Conservation (phyloP, 768 basidiomycete genomes). For the Lactifluus rugatus region DNA sequence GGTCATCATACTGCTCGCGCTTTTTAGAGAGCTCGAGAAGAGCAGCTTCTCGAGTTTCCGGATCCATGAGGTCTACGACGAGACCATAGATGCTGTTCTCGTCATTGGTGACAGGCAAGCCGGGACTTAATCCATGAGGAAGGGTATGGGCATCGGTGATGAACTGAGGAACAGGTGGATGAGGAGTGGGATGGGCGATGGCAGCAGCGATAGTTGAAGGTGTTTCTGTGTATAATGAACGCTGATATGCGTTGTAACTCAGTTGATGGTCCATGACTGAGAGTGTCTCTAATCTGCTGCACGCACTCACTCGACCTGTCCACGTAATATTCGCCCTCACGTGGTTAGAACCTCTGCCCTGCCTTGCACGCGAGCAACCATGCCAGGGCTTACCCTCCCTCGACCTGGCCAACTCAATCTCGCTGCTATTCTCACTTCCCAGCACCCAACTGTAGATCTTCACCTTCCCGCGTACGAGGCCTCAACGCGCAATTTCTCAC, state of each 20-base stretch:
- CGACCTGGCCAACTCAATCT: slow-evolving; percentile 42
- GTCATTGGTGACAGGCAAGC: slow-evolving; percentile 32
- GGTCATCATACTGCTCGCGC: slow-evolving; percentile 96
- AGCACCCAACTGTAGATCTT: slow-evolving; percentile 57
- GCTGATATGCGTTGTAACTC: slow-evolving; percentile 51
- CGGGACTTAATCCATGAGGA: slow-evolving; percentile 23
- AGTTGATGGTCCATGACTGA: slow-evolving; percentile 42
- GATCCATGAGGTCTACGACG: slow-evolving; percentile 80
- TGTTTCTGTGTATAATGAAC: slow-evolving; percentile 53
- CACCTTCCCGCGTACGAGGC: slow-evolving; percentile 49
- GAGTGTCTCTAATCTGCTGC: no score
- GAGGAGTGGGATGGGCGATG: slow-evolving; percentile 48
- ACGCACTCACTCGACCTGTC: background rate
- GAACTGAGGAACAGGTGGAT: slow-evolving; percentile 36
- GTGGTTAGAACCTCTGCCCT: background rate
- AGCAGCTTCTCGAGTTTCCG: slow-evolving; percentile 76
- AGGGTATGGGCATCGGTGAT: slow-evolving; percentile 21
- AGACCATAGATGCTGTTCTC: slow-evolving; percentile 83
- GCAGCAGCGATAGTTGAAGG: slow-evolving; percentile 32
- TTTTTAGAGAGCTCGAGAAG: slow-evolving; percentile 97
- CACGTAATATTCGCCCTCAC: slow-evolving; percentile 4
- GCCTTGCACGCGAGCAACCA: background rate
- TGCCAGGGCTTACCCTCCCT: background rate
- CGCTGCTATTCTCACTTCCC: slow-evolving; percentile 38
- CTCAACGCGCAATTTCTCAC: slow-evolving; percentile 62